Conservation (phyloP, 208 protist genomes). For the Spongospora subterranea region DNA sequence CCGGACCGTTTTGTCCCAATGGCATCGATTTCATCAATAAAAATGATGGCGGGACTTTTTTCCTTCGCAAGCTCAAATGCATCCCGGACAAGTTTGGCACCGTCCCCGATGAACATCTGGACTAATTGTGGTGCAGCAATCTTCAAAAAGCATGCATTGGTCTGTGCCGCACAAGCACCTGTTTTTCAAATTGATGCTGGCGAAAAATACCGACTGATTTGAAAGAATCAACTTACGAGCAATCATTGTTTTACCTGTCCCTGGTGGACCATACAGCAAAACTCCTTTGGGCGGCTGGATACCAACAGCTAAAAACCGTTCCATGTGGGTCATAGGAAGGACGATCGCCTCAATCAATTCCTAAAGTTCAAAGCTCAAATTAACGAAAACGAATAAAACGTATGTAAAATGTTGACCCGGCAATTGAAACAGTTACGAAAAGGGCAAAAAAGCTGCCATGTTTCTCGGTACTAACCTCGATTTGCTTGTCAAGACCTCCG, state of each 20-base stretch:
- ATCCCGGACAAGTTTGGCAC: conserved; percentile 98
- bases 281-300: conserved; percentile 98
- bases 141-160: conserved; percentile 98
- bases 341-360: conserved; percentile 97
- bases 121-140: conserved; percentile 98
- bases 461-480: conserved; percentile 85
- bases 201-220: neutral
- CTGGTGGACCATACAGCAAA: conserved; percentile 95
- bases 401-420: neutral
- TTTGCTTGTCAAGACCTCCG: conserved; percentile 99
- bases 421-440: too few species aligned
- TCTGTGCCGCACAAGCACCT: conserved; percentile 95
- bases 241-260: conserved; percentile 96
- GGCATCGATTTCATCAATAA: conserved; percentile 99
- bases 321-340: conserved; percentile 97
- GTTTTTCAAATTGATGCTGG: neutral
- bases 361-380: too few species aligned
- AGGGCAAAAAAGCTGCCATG: conserved; percentile 5
- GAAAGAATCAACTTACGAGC: conserved; percentile 77
- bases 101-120: conserved; percentile 97
- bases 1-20: conserved; percentile 94
- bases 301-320: conserved; percentile 96
- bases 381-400: too few species aligned
- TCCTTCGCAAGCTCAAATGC: conserved; percentile 99
- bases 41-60: conserved; percentile 99